These are phyloP conservation scores for Fusarium sulawesiense DNA, from an alignment of 2,329 filamentous ascomycete genomes.

Conservation along the genomic window DNA sequence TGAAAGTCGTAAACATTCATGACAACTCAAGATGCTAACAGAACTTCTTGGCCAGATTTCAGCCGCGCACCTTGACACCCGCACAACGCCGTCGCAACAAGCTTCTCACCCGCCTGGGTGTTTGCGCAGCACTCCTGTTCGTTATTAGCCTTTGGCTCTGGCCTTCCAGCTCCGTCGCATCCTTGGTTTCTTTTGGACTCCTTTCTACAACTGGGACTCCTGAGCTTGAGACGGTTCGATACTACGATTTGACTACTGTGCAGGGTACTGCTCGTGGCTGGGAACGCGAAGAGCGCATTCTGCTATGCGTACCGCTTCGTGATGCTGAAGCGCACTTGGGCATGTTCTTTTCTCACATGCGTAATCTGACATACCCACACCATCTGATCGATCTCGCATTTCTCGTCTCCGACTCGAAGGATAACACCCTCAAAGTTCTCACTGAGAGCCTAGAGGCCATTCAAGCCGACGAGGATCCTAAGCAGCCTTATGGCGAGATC, in stretches of 20 bases:
- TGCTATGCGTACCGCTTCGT: slow-evolving; percentile 92
- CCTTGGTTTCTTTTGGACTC: slow-evolving; percentile 75
- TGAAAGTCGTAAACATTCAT: not conserved
- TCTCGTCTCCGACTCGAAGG: slow-evolving; percentile 96
- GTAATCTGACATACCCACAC: slow-evolving; percentile 97
- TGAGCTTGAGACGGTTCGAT: slow-evolving; percentile 93
- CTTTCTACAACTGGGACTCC: slow-evolving; percentile 75
- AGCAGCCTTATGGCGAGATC: slow-evolving; percentile 91
- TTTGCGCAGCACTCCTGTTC: slow-evolving; percentile 67
- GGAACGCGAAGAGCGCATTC: slow-evolving; percentile 95
- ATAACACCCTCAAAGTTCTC: slow-evolving; percentile 83
- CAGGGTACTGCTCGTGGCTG: slow-evolving; percentile 92
- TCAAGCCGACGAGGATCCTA: slow-evolving; percentile 82
- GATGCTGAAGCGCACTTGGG: slow-evolving; percentile 91
- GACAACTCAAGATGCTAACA: slow-evolving; percentile 26
- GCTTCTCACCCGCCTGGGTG: slow-evolving; percentile 75
- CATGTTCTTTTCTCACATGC: slow-evolving; percentile 99
- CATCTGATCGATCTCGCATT: slow-evolving; percentile 97
- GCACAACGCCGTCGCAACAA: slow-evolving; percentile 78
- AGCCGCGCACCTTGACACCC: slow-evolving; percentile 80
- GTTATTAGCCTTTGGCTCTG: slow-evolving; percentile 81
- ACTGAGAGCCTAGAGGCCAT: slow-evolving; percentile 80
- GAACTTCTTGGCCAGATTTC: slow-evolving; percentile 64
- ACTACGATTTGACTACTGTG: slow-evolving; percentile 94
- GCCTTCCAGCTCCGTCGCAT: slow-evolving; percentile 71